Percentiles rank a stretch among this genome's conserved stretches.
Evolutionary conservation across 1,284 basidiomycete species (phyloP).

Genomic region (Cutaneotrichosporon sp.): DNA sequence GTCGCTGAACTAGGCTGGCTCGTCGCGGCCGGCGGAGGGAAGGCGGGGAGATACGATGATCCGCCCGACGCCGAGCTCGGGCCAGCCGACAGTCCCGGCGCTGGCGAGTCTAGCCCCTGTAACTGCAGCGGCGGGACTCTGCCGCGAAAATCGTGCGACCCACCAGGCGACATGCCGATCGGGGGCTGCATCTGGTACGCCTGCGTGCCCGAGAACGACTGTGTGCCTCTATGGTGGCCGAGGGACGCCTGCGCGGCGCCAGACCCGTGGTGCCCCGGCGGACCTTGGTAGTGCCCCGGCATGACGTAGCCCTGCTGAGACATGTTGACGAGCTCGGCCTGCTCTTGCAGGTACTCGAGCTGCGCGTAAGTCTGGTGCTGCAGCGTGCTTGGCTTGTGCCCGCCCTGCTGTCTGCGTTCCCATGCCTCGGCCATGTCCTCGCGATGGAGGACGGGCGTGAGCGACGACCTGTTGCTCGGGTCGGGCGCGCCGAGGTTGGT

Average conservation of each 20-base stretch:
- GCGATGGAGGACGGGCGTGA: conserved; percentile 81
- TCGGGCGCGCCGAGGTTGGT: conserved; percentile 80
- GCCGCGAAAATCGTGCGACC: conserved; percentile 20
- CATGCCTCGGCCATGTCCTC: conserved; percentile 86
- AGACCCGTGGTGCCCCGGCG: conserved; percentile 6
- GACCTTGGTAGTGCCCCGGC: conserved; percentile 32
- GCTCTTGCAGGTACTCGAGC: conserved; percentile 82
- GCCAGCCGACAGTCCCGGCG: conserved; percentile 18
- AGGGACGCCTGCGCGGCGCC: neutral
- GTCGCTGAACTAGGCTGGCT: conserved; percentile 12
- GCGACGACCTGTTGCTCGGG: conserved; percentile 64
- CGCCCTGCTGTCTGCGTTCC: conserved; percentile 63
- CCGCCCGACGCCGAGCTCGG: conserved; percentile 2
- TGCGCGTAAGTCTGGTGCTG: conserved; percentile 68
- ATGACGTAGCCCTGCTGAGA: conserved; percentile 34
- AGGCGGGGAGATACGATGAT: conserved; percentile 37
- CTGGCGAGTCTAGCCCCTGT: conserved; percentile 31
- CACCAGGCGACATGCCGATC: conserved; percentile 27
- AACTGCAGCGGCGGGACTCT: conserved; percentile 10
- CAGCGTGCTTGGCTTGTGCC: conserved; percentile 36
- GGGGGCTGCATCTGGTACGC: conserved; percentile 42
- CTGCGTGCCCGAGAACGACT: conserved; percentile 22
- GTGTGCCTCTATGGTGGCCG: conserved; percentile 23
- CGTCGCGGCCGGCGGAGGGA: conserved; percentile 45
- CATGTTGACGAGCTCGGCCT: conserved; percentile 71